Base-by-base conservation (phyloP, 176 grass and related monocot species). In the Aechmea fasciata region DNA sequence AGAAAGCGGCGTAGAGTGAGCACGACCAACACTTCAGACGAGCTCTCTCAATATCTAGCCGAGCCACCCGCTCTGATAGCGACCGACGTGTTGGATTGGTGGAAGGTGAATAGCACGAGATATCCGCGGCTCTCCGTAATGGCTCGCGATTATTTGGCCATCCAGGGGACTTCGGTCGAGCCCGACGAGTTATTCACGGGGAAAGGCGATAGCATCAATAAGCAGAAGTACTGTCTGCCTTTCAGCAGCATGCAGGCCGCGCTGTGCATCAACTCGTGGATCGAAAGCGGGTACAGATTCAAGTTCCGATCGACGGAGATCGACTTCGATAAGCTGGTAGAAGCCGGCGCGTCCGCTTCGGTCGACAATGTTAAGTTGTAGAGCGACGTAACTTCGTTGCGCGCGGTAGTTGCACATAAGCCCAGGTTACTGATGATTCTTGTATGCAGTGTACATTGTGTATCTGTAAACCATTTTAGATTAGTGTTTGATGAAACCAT, bases 121-220 rank as follows among this genome's bases (percentile, higher is more conserved):
- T 97, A 89, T 73, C 89, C 89, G 17, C 85, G 86, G 47, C 93
- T 97, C 49, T 89, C 93, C 5, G 18, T 83, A 29, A 96, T 97
- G 93, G 93, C 93, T 41, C 89, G 93, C 15, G 93, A 97, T 64
- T 97, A 84, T 82, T 75, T 97, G 24, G 86, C 86, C 0, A 85
- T 97, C 65, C 86, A 97, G 50, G 86, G 93, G 59, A 85, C 89
- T 49, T 97, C 89, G 3, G 52, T 83, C 48, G 88, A 92, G 51
- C 89, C 93, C 59, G 86, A 87, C 25, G 86, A 92, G 70, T 47
- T 96, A 47, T 97, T 97, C 76, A 96, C 89, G 26, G 87, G 79
- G 65, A 87, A 84, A 87, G 85, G 89, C 3, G 86, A 90, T 48
- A 83, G 70, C 52, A 66, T 89, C 20, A 83, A 77, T 65, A 97